These are phyloP conservation scores for rapeseed (Brassica napus) DNA, from an alignment of 345 rosid species.

Conservation along the genomic window Da-Ae NC_063441.1:22104501-22105000, in stretches of 20 bases:
- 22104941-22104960: background rate
- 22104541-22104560: background rate
- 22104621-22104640: too few relatives aligned
- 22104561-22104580: background rate
- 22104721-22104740: too few relatives aligned
- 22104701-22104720: too few relatives aligned
- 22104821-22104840: slow-evolving; percentile 61
- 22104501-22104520: slow-evolving; percentile 69
- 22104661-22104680: too few relatives aligned
- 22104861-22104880: slow-evolving; percentile 52
- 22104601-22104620: too few relatives aligned
- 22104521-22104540: slow-evolving; percentile 11
- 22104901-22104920: background rate
- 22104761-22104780: too few relatives aligned
- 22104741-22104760: too few relatives aligned
- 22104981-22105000: slow-evolving; percentile 51
- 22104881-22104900: background rate
- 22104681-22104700: too few relatives aligned
- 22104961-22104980: background rate
- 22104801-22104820: slow-evolving; percentile 91
- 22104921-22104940: background rate
- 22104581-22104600: background rate
- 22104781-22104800: slow-evolving; percentile 14
- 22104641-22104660: too few relatives aligned
- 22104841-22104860: slow-evolving; percentile 40